Percentiles rank a stretch among this genome's conserved stretches.
Conservation (phyloP, 108 stramenopile species). For the Cyclotella baltica region DNA sequence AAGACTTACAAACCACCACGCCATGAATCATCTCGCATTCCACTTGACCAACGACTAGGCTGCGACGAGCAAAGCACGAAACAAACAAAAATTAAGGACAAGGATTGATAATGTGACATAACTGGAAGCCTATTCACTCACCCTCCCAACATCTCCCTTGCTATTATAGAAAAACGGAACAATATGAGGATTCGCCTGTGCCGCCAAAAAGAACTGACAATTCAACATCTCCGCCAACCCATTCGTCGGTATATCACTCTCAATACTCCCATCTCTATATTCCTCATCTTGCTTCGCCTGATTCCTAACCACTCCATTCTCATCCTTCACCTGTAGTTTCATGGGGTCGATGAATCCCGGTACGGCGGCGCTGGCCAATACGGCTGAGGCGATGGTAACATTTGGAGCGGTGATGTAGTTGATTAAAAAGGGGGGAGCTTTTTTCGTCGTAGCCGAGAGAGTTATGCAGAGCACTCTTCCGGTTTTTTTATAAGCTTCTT, state of each 20-base stretch:
- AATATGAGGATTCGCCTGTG: constrained; percentile 90
- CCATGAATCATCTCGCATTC: constrained; percentile 73
- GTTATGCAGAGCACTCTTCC: constrained; percentile 97
- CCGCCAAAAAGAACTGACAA: constrained; percentile 95
- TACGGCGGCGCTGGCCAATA: constrained; percentile 87
- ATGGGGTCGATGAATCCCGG: constrained; percentile 95
- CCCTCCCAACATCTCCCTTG: constrained; percentile 84
- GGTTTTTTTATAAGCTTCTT: constrained; percentile 97
- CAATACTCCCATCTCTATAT: constrained; percentile 22
- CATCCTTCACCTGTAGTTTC: constrained; percentile 83
- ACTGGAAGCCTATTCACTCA: too few relatives aligned
- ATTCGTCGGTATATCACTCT: constrained; percentile 43
- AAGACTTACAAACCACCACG: constrained; percentile 78
- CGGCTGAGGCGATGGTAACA: constrained; percentile 93
- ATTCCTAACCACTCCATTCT: constrained; percentile 71
- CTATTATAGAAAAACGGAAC: constrained; percentile 86
- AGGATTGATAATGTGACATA: too few relatives aligned
- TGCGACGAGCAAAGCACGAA: not conserved
- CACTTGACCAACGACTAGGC: constrained; percentile 85
- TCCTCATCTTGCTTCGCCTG: constrained; percentile 58
- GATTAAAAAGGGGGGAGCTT: constrained; percentile 91
- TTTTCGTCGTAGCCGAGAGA: constrained; percentile 89
- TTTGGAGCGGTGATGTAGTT: constrained; percentile 97
- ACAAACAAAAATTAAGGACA: not conserved
- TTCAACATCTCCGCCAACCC: constrained; percentile 68